Evolutionary conservation across 257 asterid genomes (phyloP).

Genomic region (Capsicum rhomboideum): DNA sequence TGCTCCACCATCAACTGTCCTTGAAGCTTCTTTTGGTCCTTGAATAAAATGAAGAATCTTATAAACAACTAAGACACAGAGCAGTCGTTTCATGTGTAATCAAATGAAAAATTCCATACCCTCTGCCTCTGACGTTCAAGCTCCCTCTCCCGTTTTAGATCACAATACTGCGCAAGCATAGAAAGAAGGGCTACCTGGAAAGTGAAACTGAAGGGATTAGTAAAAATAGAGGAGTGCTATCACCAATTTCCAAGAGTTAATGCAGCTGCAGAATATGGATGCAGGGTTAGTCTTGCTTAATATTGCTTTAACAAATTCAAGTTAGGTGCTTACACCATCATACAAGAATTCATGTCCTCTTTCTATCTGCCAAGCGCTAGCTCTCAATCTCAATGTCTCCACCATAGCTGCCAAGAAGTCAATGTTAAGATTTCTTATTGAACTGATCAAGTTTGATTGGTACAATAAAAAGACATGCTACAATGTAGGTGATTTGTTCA

Average conservation of each 20-base stretch:
- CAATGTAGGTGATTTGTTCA: not conserved
- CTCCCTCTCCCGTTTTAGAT: constrained; percentile 58
- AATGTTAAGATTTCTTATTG: not conserved
- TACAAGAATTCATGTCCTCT: constrained; percentile 59
- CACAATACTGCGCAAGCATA: constrained; percentile 67
- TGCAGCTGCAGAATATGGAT: not conserved
- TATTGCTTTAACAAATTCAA: not conserved
- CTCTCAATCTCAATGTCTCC: constrained; percentile 54
- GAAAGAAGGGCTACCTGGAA: constrained; percentile 57
- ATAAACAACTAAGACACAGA: not conserved
- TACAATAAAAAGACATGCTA: not conserved
- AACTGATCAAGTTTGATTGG: not conserved
- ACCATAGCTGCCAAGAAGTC: constrained; percentile 46
- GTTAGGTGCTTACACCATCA: constrained; percentile 61
- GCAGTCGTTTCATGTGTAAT: not conserved
- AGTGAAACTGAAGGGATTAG: not conserved
- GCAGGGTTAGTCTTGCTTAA: not conserved
- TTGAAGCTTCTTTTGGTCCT: constrained; percentile 89
- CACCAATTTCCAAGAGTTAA: not conserved
- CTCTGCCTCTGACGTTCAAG: constrained; percentile 77
- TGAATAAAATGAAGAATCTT: not conserved
- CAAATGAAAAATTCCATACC: constrained; percentile 29
- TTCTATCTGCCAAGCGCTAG: constrained; percentile 70
- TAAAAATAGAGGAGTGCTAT: not conserved
- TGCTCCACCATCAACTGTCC: constrained; percentile 71